Evolutionary conservation across 2,329 filamentous ascomycete species (phyloP), one percentile per base, ranked within the genome.

Genomic region (Hypoxylon sp.): DNA sequence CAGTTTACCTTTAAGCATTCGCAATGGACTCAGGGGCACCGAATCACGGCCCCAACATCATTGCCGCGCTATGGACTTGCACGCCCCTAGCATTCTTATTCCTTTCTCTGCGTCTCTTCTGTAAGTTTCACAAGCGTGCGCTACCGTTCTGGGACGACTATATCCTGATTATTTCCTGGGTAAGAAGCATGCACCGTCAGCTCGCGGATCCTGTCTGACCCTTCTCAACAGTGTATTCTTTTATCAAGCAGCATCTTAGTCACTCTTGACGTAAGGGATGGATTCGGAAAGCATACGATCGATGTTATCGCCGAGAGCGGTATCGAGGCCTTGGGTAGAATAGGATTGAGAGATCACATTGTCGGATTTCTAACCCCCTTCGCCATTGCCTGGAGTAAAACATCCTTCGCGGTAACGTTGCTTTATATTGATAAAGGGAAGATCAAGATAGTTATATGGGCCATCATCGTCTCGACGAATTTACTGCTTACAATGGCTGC

Each of bases 331-430:
- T 10, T 44, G 19, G 41, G 3, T 8, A 17, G 41, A 11, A 44
- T 44, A 3, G 41, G 41, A 11, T 4, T 20, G 41, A 17, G 41
- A 19, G 41, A 44, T 20, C 41, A 44, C 41, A 44, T 44, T 17
- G 19, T 44, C 17, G 41, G 41, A 20, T 44, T 44, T 22, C 41
- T 44, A 2, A 22, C 17, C 17, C 41, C 17, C 2, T 44, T 44
- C 10, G 41, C 41, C 41, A 44, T 44, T 17, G 41, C 41, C n/a
- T 44, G 41, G 41, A 44, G 41, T 17, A 44, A 44, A 17, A 44
- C 41, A 17, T 44, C 41, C 1, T 44, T 44, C 19, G 41, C 41
- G 6, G 41, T 44, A 7, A 44, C 41, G 41, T 17, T 44, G 6
- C 19, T 44, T 8, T 19, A 44, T 10, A 44, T 44, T 19, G 19